These are phyloP conservation scores for Protomyces inouyei DNA, from an alignment of 1,139 yeast genomes.

Conservation along the genomic window DNA sequence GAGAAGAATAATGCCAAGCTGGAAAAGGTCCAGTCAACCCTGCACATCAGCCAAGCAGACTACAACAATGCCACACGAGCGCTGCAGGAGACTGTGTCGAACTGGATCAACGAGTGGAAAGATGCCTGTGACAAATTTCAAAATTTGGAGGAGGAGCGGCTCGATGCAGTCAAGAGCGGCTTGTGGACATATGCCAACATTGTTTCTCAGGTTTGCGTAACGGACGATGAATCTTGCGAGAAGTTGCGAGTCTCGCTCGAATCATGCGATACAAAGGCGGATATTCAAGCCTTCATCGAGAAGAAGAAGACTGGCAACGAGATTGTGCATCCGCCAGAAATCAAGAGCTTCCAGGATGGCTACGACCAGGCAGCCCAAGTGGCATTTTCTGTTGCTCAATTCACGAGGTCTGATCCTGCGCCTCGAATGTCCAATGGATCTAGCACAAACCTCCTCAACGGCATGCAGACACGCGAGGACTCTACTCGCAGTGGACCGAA, in stretches of 20 bases:
- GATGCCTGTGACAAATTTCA: conserved; percentile 61
- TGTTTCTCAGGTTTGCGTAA: conserved; percentile 70
- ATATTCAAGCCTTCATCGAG: conserved; percentile 54
- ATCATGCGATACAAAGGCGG: conserved; percentile 58
- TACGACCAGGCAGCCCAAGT: background rate
- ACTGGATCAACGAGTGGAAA: conserved; percentile 79
- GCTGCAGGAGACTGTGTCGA: conserved; percentile 61
- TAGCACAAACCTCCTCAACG: background rate
- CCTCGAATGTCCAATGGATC: background rate
- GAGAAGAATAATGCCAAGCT: conserved; percentile 62
- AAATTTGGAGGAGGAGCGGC: conserved; percentile 70
- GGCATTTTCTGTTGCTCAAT: conserved; percentile 1
- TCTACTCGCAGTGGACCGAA: background rate
- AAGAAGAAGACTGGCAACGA: conserved; percentile 63
- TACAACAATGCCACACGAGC: conserved; percentile 57
- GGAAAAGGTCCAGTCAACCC: conserved; percentile 50
- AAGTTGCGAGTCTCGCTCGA: conserved; percentile 64
- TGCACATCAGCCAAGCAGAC: conserved; percentile 46
- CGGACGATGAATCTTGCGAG: conserved; percentile 72
- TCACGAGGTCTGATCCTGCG: background rate
- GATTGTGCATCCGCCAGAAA: conserved; percentile 55
- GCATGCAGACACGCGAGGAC: background rate
- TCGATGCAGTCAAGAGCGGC: conserved; percentile 67
- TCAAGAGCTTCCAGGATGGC: conserved; percentile 41
- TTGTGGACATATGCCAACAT: conserved; percentile 80